Conservation (phyloP, 2,329 filamentous ascomycete species). For the Colletotrichum truncatum region DNA sequence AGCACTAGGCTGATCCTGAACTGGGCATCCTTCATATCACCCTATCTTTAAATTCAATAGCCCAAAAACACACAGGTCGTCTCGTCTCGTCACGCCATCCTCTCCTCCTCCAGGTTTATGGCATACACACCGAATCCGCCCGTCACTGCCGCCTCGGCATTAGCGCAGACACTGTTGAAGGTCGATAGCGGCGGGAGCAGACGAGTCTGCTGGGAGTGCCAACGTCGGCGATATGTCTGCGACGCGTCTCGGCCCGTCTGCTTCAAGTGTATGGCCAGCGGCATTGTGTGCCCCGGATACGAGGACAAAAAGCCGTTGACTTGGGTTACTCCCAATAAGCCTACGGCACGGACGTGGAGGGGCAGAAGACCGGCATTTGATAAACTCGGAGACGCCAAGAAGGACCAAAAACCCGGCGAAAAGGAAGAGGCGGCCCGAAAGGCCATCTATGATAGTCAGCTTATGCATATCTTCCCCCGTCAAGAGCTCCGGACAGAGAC, state of each 20-base stretch:
- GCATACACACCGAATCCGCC: background rate
- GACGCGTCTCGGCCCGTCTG: slow-evolving; percentile 46
- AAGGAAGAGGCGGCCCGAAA: background rate
- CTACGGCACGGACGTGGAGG: slow-evolving; percentile 31
- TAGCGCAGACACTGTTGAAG: background rate
- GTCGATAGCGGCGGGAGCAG: background rate
- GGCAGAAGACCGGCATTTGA: background rate
- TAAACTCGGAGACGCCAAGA: background rate
- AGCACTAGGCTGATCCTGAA: background rate
- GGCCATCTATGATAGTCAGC: background rate
- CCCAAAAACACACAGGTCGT: background rate
- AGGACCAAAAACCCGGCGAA: background rate
- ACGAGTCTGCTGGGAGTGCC: slow-evolving; percentile 51
- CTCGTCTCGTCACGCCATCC: background rate
- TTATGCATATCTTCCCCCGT: background rate
- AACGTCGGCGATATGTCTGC: slow-evolving; percentile 48
- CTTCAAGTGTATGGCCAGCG: slow-evolving; percentile 42
- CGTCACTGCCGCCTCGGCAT: background rate
- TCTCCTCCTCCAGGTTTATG: background rate
- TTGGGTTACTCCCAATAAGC: slow-evolving; percentile 42
- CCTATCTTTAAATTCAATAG: background rate
- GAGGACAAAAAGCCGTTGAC: slow-evolving; percentile 45
- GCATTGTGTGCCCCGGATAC: slow-evolving; percentile 49
- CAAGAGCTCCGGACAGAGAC: slow-evolving; percentile 12
- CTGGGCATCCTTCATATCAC: background rate